phyloP scores from a whole-genome alignment of 2,329 filamentous ascomycete species.

The Fusarium aywerte region DNA sequence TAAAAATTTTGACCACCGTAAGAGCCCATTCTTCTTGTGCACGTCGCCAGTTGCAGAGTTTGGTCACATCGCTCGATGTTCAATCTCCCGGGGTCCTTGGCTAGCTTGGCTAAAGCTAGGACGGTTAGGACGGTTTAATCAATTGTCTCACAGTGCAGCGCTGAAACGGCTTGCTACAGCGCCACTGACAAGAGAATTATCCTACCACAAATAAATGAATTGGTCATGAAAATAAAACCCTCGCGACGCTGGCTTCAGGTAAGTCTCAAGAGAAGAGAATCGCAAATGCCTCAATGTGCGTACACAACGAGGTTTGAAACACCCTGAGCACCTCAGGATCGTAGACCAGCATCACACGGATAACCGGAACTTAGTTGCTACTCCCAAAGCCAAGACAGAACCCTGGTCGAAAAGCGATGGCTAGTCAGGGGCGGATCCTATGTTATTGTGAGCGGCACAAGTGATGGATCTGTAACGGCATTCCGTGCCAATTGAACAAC shows the following conservation, averaged over 20 bases:
- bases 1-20: background rate
- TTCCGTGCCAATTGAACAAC: conserved; percentile 12
- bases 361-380: conserved; percentile 8
- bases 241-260: conserved; percentile 3
- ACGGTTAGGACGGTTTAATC: conserved; percentile 30
- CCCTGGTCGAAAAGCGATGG: background rate
- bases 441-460: conserved; percentile 33
- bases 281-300: conserved; percentile 18
- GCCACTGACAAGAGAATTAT: conserved; percentile 28
- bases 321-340: conserved; percentile 9
- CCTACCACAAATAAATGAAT: conserved; percentile 23
- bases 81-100: conserved; percentile 41
- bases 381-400: conserved; percentile 5
- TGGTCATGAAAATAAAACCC: background rate
- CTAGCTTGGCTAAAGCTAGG: no score
- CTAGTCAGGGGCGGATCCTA: conserved; percentile 19
- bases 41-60: conserved; percentile 11
- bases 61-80: conserved; percentile 30
- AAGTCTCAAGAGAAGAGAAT: background rate
- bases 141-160: conserved; percentile 29
- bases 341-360: background rate
- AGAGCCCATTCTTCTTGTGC: background rate
- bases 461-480: conserved; percentile 9
- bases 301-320: conserved; percentile 10
- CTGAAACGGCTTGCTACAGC: conserved; percentile 40